Evolutionary conservation across 78 protist species (phyloP).

Genomic region (Dictyostelium capitatum): DNA sequence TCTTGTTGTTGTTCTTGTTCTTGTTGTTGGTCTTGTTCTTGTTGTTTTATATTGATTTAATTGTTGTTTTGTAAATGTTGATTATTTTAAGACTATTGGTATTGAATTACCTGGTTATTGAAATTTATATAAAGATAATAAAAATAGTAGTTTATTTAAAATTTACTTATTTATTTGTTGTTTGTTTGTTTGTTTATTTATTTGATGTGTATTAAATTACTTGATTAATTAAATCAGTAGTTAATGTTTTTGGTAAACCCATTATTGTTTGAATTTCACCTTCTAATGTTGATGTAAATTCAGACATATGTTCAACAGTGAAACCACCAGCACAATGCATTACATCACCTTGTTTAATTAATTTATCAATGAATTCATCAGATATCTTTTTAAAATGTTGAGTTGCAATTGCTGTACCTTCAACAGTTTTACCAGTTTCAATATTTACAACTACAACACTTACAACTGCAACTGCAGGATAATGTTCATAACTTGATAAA

Average conservation of each 20-base stretch:
- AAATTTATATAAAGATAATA: not conserved
- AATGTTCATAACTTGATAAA: constrained; percentile 40
- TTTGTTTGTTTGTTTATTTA: too few relatives aligned
- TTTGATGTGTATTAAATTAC: too few relatives aligned
- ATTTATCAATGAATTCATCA: constrained; percentile 23
- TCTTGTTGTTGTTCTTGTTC: too few relatives aligned
- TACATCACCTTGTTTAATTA: constrained; percentile 74
- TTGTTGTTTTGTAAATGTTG: too few relatives aligned
- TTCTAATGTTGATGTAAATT: not conserved
- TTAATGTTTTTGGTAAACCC: constrained; percentile 68
- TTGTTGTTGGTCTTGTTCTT: too few relatives aligned
- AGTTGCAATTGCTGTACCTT: constrained; percentile 64
- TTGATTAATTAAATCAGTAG: constrained; percentile 5
- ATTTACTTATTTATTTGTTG: not conserved
- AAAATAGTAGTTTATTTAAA: not conserved
- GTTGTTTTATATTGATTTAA: too few relatives aligned
- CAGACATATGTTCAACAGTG: constrained; percentile 66
- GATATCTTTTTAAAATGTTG: constrained; percentile 51
- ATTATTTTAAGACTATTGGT: not conserved
- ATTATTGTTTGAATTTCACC: constrained; percentile 54
- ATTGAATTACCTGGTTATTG: not conserved
- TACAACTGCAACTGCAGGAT: constrained; percentile 57
- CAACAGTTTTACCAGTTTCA: constrained; percentile 32
- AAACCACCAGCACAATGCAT: constrained; percentile 83
- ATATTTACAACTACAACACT: constrained; percentile 64